Evolutionary conservation across 2,329 filamentous ascomycete genomes (phyloP).

Genomic region (Colletotrichum noveboracense): DNA sequence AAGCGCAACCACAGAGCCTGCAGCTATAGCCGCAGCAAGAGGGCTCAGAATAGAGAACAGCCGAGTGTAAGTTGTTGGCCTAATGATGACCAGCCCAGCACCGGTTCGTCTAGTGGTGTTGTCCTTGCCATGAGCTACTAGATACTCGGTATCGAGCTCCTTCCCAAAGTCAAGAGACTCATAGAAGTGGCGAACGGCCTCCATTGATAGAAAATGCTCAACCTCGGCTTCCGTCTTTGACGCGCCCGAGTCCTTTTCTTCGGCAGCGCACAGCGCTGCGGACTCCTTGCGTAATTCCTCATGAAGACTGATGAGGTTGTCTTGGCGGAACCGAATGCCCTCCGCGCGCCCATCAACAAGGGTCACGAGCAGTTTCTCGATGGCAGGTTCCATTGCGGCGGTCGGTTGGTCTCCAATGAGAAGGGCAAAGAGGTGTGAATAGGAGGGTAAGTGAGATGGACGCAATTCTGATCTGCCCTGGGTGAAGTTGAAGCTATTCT

Average conservation of each 20-base stretch:
- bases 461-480: background rate
- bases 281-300: conserved; percentile 38
- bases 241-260: conserved; percentile 40
- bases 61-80: conserved; percentile 26
- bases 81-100: conserved; percentile 28
- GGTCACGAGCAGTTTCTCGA: conserved; percentile 38
- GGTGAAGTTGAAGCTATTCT: background rate
- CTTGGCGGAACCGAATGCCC: conserved; percentile 50
- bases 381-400: background rate
- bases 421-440: background rate
- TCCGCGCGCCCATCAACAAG: conserved; percentile 48
- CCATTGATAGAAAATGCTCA: conserved; percentile 45
- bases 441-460: background rate
- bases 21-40: conserved; percentile 29
- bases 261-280: conserved; percentile 40
- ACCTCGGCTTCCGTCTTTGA: conserved; percentile 30
- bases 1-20: conserved; percentile 32
- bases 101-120: conserved; percentile 8
- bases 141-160: conserved; percentile 26
- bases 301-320: conserved; percentile 49
- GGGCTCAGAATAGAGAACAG: conserved; percentile 30
- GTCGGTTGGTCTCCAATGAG: background rate
- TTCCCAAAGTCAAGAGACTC: conserved; percentile 36
- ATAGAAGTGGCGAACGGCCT: conserved; percentile 43
- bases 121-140: conserved; percentile 19